Conservation (phyloP, 2,329 filamentous ascomycete genomes). For the Fusarium sp. region DNA sequence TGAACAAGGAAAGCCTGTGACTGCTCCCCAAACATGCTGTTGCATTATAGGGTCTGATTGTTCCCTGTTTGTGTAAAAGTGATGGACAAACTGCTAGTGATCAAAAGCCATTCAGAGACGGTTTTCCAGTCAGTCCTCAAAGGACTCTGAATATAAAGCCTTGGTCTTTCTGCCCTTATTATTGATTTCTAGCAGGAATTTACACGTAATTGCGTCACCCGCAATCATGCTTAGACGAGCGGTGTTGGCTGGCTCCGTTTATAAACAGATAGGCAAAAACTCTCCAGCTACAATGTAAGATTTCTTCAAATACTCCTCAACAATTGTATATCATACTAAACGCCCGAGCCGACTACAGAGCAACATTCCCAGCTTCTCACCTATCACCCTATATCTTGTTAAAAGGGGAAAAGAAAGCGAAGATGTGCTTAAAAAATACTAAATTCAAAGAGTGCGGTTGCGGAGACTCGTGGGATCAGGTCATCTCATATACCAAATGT, state of each 20-base stretch:
- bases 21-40: neutral
- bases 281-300: fast-evolving
- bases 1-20: neutral
- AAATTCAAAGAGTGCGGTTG: neutral
- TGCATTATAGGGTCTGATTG: no score
- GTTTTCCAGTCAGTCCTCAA: fast-evolving
- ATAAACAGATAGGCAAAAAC: neutral
- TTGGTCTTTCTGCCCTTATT: fast-evolving
- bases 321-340: no score
- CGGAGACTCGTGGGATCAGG: neutral
- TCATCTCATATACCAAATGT: neutral
- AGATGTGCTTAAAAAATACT: neutral
- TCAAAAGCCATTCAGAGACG: neutral
- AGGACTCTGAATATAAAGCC: neutral
- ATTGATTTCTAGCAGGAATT: neutral
- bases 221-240: fast-evolving
- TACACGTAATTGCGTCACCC: neutral
- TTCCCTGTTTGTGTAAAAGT: neutral
- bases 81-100: neutral
- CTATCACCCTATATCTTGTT: no score
- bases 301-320: neutral
- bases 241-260: fast-evolving
- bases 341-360: fast-evolving
- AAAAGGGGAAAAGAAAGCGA: fast-evolving
- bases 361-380: fast-evolving